These are phyloP conservation scores for Quercus tomentella DNA, from an alignment of 331 rosid genomes.

Conservation along the genomic window DNA sequence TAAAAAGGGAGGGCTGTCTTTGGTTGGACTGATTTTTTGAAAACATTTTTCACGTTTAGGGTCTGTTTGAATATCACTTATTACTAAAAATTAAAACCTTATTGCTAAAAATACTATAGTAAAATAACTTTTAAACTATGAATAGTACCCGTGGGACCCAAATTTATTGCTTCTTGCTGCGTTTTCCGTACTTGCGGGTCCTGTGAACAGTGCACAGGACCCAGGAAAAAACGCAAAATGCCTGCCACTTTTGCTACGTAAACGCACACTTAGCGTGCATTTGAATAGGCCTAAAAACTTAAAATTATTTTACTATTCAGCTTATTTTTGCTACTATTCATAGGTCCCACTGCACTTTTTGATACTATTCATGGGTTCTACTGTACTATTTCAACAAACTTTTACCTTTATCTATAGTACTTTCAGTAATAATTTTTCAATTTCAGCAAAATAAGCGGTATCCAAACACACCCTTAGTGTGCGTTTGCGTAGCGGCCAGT, in stretches of 20 bases:
- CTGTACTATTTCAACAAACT: no score
- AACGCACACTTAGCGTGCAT: no score
- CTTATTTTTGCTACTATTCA: no score
- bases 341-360: fast-evolving
- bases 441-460: no score
- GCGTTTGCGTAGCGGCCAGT: fast-evolving
- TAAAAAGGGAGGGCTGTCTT: no score
- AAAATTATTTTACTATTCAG: no score
- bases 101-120: fast-evolving
- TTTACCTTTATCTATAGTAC: fast-evolving
- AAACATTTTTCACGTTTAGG: no score
- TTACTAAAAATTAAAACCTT: fast-evolving
- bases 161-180: fast-evolving
- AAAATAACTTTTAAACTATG: no score
- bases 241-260: fast-evolving
- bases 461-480: no score
- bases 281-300: no score
- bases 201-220: fast-evolving
- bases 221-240: fast-evolving
- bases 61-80: fast-evolving
- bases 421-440: no score
- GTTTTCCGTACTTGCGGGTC: fast-evolving
- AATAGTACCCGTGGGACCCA: fast-evolving
- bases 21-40: no score
- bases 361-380: fast-evolving